A percentile compares a stretch with the other conserved stretches of the same genome.
Evolutionary conservation across 257 asterid species (phyloP).

Genomic region (Anisodus acutangulus): DNA sequence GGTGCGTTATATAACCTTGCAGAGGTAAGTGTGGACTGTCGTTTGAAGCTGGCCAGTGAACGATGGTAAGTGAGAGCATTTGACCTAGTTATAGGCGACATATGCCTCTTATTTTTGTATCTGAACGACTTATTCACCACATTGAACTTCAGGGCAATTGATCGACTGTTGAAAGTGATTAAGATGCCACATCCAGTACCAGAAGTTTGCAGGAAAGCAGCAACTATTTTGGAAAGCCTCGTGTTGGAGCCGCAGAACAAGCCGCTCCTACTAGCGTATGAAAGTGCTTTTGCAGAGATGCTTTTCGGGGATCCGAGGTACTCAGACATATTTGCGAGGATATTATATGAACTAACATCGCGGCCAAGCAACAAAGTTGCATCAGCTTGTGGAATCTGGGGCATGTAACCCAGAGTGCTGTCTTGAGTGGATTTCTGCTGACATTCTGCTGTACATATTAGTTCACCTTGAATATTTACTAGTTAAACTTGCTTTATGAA

Average conservation of each 20-base stretch:
- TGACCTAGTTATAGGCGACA: neutral
- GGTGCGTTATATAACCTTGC: slow-evolving; percentile 95
- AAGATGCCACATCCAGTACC: slow-evolving; percentile 85
- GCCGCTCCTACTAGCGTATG: slow-evolving; percentile 70
- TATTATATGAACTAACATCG: slow-evolving; percentile 77
- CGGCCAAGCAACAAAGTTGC: slow-evolving; percentile 78
- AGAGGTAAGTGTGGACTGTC: slow-evolving; percentile 89
- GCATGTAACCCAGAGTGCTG: slow-evolving; percentile 52
- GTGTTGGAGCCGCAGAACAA: slow-evolving; percentile 97
- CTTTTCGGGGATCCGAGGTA: slow-evolving; percentile 77
- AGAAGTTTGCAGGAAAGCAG: slow-evolving; percentile 97
- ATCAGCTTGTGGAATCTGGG: slow-evolving; percentile 94
- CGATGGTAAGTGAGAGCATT: slow-evolving; percentile 61
- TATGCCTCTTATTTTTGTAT: neutral
- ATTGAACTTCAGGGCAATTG: slow-evolving; percentile 75
- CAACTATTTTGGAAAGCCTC: slow-evolving; percentile 81
- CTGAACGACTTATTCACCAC: neutral
- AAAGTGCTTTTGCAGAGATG: slow-evolving; percentile 89
- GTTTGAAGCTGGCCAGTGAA: slow-evolving; percentile 91
- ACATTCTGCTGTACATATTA: slow-evolving; percentile 17
- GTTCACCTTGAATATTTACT: neutral
- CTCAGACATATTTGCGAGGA: slow-evolving; percentile 86
- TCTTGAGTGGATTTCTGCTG: slow-evolving; percentile 1
- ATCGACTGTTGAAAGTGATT: slow-evolving; percentile 80
- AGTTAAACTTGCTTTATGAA: neutral